Base-by-base conservation (phyloP, 2,329 filamentous ascomycete genomes). In the Chalara sp. region DNA sequence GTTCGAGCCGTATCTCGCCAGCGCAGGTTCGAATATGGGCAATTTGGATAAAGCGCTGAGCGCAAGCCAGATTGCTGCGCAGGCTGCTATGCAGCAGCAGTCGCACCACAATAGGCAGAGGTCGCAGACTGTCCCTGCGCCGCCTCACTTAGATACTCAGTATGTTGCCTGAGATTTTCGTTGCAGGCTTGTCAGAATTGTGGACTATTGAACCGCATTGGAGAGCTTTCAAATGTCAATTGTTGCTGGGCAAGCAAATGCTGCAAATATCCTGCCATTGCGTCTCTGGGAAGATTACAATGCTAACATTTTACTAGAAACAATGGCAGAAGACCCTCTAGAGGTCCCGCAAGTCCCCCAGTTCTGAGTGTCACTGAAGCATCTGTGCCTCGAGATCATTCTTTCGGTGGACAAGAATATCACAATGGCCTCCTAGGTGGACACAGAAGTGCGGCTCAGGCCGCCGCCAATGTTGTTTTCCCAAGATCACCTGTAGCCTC, bases 61-160 rank as follows among this genome's bases (percentile, higher is more conserved):
- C 69, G 81, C 86, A n/a, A 89, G 86, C 67, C 84, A 89, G 66
- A 89, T 90, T 56, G 87, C 87, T 39, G 87, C 87, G 13, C 87
- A 90, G 68, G 83, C 87, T 7, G 87, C 87, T 62, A 82, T 88
- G 71, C 79, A 80, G 33, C 79, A 84, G 61, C 75, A 79, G 61
- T 72, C 73, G 42, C 67, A 70, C 11, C 64, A 66, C 51, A 61
- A 57, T 44, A 75, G 87, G 21, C 86, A 89, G 65, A 79, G 87
- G 48, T 90, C 86, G 11, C 84, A 87, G 65, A 89, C 87, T 0
- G 81, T 87, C 6, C 83, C 87, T 5, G 76, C 79, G 13, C 79
- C 54, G 32, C 56, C 64, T 30, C 8, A 8, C 7, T 45, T 51
- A 29, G 63, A 65, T 48, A 53, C 52, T 28, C 51, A 49, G n/a